A percentile compares a stretch with the other conserved stretches of the same genome.
phyloP scores from a whole-genome alignment of 495 filamentous ascomycete species.

The Tuber microsphaerosporum region DNA sequence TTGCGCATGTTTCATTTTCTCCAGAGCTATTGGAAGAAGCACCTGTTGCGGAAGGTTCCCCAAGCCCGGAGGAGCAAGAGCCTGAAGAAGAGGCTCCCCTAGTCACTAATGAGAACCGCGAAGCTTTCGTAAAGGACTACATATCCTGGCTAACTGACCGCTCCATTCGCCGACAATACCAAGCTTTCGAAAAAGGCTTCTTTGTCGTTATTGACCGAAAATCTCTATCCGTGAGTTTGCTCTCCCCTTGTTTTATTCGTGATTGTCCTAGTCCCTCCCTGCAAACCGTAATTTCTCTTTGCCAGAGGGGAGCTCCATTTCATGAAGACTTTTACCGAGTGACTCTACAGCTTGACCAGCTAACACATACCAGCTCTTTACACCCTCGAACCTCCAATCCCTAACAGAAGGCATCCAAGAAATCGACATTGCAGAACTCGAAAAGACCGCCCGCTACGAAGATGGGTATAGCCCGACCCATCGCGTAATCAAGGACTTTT shows the following conservation, averaged over 20 bases:
- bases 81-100: conserved; percentile 49
- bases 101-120: conserved; percentile 70
- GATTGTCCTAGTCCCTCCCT: too few species aligned
- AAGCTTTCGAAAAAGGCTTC: conserved; percentile 79
- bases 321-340: background rate
- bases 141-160: conserved; percentile 74
- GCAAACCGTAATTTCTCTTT: too few species aligned
- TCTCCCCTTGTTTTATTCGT: too few species aligned
- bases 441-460: conserved; percentile 64
- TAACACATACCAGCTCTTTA: conserved; percentile 50
- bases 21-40: background rate
- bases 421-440: conserved; percentile 66
- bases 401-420: conserved; percentile 71
- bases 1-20: background rate
- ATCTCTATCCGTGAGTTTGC: conserved; percentile 46
- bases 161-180: conserved; percentile 67
- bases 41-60: background rate
- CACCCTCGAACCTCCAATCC: conserved; percentile 60
- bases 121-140: conserved; percentile 77
- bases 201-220: conserved; percentile 62
- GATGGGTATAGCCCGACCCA: conserved; percentile 64
- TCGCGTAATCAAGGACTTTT: conserved; percentile 68
- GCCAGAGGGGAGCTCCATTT: background rate
- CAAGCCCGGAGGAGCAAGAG: conserved; percentile 10
- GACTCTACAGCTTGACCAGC: background rate